Conservation (phyloP, 176 grass and related monocot species). For the Urochloa ruziziensis region DNA sequence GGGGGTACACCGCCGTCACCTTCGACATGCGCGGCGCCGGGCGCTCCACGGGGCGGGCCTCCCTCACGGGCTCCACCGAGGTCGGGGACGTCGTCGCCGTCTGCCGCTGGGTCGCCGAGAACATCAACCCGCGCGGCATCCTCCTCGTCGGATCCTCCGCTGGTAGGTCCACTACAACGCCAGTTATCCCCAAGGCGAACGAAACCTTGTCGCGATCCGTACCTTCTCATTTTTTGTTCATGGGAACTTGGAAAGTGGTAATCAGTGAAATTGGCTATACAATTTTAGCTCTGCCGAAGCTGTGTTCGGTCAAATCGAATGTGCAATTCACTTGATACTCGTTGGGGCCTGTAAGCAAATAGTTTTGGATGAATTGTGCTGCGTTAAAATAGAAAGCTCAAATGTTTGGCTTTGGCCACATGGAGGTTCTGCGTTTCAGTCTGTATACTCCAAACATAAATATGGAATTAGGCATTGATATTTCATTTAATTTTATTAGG, state of each 20-base stretch:
- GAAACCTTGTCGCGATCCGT: not conserved
- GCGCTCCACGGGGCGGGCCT: conserved; percentile 73
- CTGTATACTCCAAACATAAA: not conserved
- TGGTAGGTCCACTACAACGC: conserved; percentile 35
- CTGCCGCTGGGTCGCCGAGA: conserved; percentile 78
- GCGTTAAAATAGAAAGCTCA: not conserved
- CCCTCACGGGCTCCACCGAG: conserved; percentile 76
- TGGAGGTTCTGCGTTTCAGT: not conserved
- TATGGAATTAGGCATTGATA: not conserved
- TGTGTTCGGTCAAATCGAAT: not conserved
- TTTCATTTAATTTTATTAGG: not conserved
- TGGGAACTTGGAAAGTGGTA: not conserved
- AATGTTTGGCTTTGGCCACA: not conserved
- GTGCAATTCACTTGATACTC: not conserved
- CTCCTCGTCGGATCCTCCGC: conserved; percentile 82
- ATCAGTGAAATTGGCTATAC: not conserved
- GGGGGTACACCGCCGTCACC: conserved; percentile 62
- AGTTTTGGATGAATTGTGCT: not conserved
- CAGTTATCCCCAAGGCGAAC: not conserved
- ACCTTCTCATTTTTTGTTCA: not conserved
- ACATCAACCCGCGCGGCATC: conserved; percentile 55
- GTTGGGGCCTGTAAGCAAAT: not conserved
- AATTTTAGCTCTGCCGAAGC: not conserved
- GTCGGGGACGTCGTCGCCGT: conserved; percentile 72
- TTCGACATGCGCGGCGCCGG: conserved; percentile 97